A percentile compares a stretch with the other conserved stretches of the same genome.
Conservation (phyloP, 257 asterid species). For the Solanum peruvianum region DNA sequence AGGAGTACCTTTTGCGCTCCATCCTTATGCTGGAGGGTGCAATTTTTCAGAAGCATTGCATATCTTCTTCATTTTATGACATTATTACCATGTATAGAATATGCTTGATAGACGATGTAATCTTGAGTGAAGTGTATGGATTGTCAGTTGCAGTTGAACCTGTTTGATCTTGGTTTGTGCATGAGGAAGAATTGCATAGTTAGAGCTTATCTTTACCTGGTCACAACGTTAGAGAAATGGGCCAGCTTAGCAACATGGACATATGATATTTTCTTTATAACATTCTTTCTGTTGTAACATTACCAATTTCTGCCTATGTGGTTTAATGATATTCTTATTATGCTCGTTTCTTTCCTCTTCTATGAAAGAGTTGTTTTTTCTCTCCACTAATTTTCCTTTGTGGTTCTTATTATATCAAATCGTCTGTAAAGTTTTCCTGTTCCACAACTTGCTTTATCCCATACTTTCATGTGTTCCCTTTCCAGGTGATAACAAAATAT, state of each 20-base stretch:
- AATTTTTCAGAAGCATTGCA: background rate
- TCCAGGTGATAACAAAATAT: constrained; percentile 93
- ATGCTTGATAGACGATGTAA: background rate
- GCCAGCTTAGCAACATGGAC: background rate
- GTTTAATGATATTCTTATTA: background rate
- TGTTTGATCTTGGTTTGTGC: background rate
- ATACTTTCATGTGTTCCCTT: background rate
- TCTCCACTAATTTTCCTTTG: background rate
- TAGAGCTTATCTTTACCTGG: background rate
- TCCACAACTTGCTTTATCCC: background rate
- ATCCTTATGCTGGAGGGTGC: background rate
- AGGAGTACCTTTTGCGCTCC: background rate
- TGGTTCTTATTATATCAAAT: background rate
- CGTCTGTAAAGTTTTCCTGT: background rate
- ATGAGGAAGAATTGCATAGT: background rate
- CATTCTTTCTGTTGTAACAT: background rate
- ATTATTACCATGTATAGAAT: background rate
- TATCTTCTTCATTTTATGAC: background rate
- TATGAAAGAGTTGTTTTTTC: background rate
- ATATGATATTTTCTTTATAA: background rate
- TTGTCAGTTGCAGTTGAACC: background rate
- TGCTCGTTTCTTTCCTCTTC: background rate
- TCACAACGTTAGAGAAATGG: background rate
- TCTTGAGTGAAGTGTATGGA: background rate
- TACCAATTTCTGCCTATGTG: background rate